A percentile compares a stretch with the other conserved stretches of the same genome.
phyloP scores from a whole-genome alignment of 2,329 filamentous ascomycete genomes.

The Teratosphaeria zuluensis region DNA sequence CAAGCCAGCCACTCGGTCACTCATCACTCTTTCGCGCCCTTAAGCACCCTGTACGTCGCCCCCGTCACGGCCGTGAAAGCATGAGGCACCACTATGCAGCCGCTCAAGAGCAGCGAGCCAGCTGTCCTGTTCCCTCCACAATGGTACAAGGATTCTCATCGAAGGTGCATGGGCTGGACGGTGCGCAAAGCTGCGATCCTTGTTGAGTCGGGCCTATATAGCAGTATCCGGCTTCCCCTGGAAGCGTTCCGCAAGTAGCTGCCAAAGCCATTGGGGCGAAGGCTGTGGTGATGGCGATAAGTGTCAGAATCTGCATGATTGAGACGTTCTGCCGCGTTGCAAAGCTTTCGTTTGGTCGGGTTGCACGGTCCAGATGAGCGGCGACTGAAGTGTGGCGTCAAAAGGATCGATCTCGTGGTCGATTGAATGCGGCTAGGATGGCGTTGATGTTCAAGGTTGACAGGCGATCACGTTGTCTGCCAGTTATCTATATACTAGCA shows the following conservation, averaged over 20 bases:
- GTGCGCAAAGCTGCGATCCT: background rate
- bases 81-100: no score
- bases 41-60: no score
- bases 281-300: background rate
- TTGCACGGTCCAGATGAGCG: background rate
- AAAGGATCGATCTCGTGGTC: no score
- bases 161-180: background rate
- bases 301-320: background rate
- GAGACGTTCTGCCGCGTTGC: background rate
- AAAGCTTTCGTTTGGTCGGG: background rate
- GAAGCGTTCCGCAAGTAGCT: background rate
- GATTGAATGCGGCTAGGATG: no score
- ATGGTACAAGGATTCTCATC: background rate
- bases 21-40: no score
- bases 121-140: background rate
- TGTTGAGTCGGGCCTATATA: background rate
- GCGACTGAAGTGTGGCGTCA: no score
- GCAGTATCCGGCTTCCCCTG: background rate
- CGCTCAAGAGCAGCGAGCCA: background rate
- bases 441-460: no score
- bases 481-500: no score
- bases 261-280: background rate
- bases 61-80: no score
- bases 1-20: no score
- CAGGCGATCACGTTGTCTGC: no score